Conservation (phyloP, 768 basidiomycete species). For the Fomitopsis serialis region DNA sequence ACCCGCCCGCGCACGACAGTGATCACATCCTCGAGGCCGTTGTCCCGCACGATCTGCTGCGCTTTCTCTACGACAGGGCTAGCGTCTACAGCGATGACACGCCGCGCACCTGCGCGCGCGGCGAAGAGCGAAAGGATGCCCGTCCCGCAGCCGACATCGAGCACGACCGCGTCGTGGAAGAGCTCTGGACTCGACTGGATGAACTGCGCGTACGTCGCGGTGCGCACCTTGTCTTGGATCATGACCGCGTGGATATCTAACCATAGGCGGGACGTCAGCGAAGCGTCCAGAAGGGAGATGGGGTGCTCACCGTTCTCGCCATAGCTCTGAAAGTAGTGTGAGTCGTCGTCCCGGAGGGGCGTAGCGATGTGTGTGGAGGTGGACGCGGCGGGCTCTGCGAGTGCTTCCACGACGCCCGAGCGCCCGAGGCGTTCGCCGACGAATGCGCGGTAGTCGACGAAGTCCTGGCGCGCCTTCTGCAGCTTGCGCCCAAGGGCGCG, state of each 20-base stretch:
- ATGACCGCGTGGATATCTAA: constrained; percentile 93
- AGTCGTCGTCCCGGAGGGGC: constrained; percentile 74
- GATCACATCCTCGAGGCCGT: constrained; percentile 61
- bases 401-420: constrained; percentile 35
- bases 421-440: constrained; percentile 50
- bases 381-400: constrained; percentile 27
- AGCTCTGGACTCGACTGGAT: constrained; percentile 77
- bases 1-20: constrained; percentile 88
- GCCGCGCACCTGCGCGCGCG: constrained; percentile 82
- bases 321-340: constrained; percentile 92
- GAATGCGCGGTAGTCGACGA: constrained; percentile 56
- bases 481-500: constrained; percentile 58
- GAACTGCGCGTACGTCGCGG: constrained; percentile 88
- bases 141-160: constrained; percentile 96
- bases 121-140: constrained; percentile 90
- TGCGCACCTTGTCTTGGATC: constrained; percentile 94
- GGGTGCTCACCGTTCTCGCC: constrained; percentile 65
- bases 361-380: constrained; percentile 18
- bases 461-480: constrained; percentile 48
- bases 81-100: constrained; percentile 89
- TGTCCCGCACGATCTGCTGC: constrained; percentile 40
- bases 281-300: not conserved
- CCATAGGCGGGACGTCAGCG: no score
- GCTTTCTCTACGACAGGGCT: constrained; percentile 60
- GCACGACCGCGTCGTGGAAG: constrained; percentile 81